Evolutionary conservation across 2,329 filamentous ascomycete species (phyloP).

Genomic region (Dendryphion nanum): DNA sequence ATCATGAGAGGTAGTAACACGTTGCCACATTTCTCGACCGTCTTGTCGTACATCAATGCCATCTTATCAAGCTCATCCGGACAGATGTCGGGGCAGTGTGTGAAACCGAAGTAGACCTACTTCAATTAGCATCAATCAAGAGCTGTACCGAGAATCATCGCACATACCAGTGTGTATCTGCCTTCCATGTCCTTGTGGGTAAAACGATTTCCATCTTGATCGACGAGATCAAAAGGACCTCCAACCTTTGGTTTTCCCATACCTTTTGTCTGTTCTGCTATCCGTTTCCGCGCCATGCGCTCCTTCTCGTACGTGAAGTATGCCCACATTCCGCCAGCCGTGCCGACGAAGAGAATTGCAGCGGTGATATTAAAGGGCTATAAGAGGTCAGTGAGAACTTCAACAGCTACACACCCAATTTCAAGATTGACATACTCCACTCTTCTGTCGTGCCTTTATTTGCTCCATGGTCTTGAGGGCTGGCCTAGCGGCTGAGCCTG

Average conservation of each 20-base stretch:
- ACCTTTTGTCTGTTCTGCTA: constrained; percentile 90
- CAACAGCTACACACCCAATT: not conserved
- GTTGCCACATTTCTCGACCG: constrained; percentile 48
- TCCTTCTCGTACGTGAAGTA: constrained; percentile 95
- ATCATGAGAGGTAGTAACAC: constrained; percentile 81
- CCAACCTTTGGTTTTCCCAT: constrained; percentile 92
- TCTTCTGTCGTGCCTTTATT: constrained; percentile 33
- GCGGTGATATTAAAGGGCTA: constrained; percentile 94
- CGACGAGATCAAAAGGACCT: constrained; percentile 76
- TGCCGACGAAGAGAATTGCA: constrained; percentile 77
- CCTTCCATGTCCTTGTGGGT: constrained; percentile 81
- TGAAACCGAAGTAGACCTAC: constrained; percentile 97
- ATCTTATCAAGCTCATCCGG: constrained; percentile 99
- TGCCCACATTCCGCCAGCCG: constrained; percentile 73
- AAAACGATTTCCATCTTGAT: constrained; percentile 77
- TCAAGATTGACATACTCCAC: constrained; percentile 24
- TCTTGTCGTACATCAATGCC: constrained; percentile 85
- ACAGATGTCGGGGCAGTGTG: constrained; percentile 97
- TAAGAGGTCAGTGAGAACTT: constrained; percentile 6
- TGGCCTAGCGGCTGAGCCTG: constrained; percentile 24
- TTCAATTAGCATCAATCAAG: constrained; percentile 5
- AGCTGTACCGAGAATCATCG: not conserved
- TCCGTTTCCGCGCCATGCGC: constrained; percentile 81
- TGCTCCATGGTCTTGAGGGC: constrained; percentile 38
- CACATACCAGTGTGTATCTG: constrained; percentile 72